Conservation (phyloP, 2,329 filamentous ascomycete genomes). For the Aspergillus cejpii region DNA sequence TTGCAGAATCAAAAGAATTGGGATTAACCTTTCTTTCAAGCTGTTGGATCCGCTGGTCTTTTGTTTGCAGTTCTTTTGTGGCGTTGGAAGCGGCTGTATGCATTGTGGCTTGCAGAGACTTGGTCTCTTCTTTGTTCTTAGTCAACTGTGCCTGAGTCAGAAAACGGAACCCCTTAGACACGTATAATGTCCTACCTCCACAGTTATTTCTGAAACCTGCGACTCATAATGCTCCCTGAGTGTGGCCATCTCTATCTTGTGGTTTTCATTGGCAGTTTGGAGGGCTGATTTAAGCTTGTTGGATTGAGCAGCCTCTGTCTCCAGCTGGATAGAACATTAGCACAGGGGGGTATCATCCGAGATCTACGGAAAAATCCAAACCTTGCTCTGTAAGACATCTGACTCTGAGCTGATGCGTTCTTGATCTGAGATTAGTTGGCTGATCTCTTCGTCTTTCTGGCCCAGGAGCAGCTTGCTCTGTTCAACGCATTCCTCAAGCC, state of each 20-base stretch:
- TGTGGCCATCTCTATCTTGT: constrained; percentile 15
- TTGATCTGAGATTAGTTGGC: constrained; percentile 18
- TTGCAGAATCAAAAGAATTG: not conserved
- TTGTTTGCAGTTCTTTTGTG: constrained; percentile 26
- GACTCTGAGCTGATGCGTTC: constrained; percentile 13
- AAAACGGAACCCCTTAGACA: not conserved
- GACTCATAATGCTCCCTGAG: constrained; percentile 19
- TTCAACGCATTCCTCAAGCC: constrained; percentile 20
- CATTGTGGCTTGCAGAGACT: constrained; percentile 21
- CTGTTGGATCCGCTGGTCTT: constrained; percentile 27
- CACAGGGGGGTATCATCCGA: not conserved
- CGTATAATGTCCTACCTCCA: constrained; percentile 19
- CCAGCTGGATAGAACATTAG: constrained; percentile 18
- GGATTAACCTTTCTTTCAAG: constrained; percentile 30
- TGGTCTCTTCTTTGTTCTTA: constrained; percentile 23
- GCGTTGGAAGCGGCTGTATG: constrained; percentile 21
- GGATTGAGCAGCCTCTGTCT: constrained; percentile 19
- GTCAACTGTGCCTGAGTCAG: constrained; percentile 14
- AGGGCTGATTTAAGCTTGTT: constrained; percentile 19
- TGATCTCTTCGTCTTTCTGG: constrained; percentile 25
- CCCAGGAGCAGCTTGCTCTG: constrained; percentile 12
- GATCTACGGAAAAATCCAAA: constrained; percentile 13
- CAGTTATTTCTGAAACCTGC: constrained; percentile 14
- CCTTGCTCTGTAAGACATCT: constrained; percentile 19
- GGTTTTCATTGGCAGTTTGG: constrained; percentile 17